Evolutionary conservation across 164 flowering plant genomes (phyloP).

Genomic region (Nelumbo lutea): DNA sequence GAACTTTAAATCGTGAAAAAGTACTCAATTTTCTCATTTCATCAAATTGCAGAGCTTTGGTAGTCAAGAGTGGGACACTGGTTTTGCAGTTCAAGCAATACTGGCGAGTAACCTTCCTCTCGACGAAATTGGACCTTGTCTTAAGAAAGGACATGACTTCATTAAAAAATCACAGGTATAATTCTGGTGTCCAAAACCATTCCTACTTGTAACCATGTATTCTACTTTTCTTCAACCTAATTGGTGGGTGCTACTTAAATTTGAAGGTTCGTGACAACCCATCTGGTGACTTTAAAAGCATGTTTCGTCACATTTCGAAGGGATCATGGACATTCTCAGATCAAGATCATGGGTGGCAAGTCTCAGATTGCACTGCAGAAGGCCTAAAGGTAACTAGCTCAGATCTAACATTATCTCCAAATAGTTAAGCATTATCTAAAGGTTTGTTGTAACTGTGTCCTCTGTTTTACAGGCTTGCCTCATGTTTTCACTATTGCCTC

Average conservation of each 20-base stretch:
- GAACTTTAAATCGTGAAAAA: neutral
- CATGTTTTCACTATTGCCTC: constrained; percentile 32
- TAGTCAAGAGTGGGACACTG: no score
- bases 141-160: constrained; percentile 31
- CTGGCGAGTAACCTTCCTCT: constrained; percentile 13
- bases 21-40: neutral
- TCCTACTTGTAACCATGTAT: neutral
- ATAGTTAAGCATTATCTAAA: neutral
- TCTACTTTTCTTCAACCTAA: neutral
- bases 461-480: constrained; percentile 33
- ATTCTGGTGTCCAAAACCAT: neutral
- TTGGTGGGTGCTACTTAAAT: neutral
- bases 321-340: constrained; percentile 55
- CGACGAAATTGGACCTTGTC: constrained; percentile 19
- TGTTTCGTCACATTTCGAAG: constrained; percentile 48
- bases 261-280: constrained; percentile 31
- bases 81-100: neutral
- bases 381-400: constrained; percentile 34
- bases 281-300: constrained; percentile 26
- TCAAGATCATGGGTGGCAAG: constrained; percentile 58
- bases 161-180: constrained; percentile 28
- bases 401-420: neutral
- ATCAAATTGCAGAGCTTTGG: constrained; percentile 6
- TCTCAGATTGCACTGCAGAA: constrained; percentile 63
- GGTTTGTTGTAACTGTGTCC: neutral